phyloP scores from a whole-genome alignment of 2,329 filamentous ascomycete species.

The Claviceps africana region DNA sequence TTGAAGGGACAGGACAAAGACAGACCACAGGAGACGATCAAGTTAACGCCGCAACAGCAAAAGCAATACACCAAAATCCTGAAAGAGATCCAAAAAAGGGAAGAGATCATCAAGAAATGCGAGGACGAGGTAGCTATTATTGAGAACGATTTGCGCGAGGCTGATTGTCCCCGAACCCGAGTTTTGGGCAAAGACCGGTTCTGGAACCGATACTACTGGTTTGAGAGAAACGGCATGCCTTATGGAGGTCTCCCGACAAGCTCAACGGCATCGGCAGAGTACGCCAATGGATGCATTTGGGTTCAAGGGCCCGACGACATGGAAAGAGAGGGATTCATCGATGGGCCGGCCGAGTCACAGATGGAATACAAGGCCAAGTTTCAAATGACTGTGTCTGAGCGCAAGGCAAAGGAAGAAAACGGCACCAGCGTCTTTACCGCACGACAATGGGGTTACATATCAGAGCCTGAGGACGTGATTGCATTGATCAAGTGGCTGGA shows the following conservation, averaged over 20 bases:
- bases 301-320: conserved; percentile 88
- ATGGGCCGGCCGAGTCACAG: conserved; percentile 56
- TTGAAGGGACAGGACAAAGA: conserved; percentile 36
- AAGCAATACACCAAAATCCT: conserved; percentile 81
- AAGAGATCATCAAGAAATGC: conserved; percentile 62
- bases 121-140: conserved; percentile 75
- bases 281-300: conserved; percentile 93
- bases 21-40: conserved; percentile 50
- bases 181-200: conserved; percentile 89
- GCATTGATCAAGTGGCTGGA: conserved; percentile 80
- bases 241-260: conserved; percentile 77
- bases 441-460: conserved; percentile 81
- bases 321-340: conserved; percentile 75
- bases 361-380: conserved; percentile 65
- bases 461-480: conserved; percentile 65
- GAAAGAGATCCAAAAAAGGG: conserved; percentile 79
- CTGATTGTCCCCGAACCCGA: conserved; percentile 80
- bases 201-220: conserved; percentile 99
- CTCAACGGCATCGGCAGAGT: conserved; percentile 74
- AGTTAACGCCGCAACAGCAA: conserved; percentile 56
- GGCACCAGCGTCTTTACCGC: conserved; percentile 63
- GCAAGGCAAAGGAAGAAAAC: conserved; percentile 77
- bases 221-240: conserved; percentile 96
- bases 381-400: conserved; percentile 69
- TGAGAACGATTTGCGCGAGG: conserved; percentile 86